Evolutionary conservation across 2,329 filamentous ascomycete species (phyloP).

Genomic region (Alternaria arborescens): DNA sequence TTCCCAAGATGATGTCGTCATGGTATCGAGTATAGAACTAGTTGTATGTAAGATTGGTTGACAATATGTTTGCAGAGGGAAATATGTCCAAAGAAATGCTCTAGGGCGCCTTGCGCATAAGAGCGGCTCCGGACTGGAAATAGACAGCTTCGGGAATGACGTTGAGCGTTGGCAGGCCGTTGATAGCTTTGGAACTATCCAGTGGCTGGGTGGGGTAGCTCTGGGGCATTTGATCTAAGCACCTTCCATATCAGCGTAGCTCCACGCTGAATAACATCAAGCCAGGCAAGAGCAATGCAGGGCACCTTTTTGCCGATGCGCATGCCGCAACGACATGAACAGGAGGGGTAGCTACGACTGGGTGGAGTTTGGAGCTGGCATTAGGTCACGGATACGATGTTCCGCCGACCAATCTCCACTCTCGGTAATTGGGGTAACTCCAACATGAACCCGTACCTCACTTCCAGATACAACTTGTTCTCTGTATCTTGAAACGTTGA

Average conservation of each 20-base stretch:
- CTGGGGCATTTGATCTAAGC: neutral
- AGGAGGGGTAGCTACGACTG: neutral
- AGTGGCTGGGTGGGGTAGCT: slow-evolving; percentile 10
- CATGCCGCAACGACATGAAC: neutral
- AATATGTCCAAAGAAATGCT: neutral
- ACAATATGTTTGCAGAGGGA: neutral
- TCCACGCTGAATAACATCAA: neutral
- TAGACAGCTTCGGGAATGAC: neutral
- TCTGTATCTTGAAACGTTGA: neutral
- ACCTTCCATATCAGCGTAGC: slow-evolving; percentile 8
- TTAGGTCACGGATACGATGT: neutral
- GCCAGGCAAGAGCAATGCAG: neutral
- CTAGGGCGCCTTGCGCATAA: neutral
- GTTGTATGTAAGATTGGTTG: too few relatives aligned
- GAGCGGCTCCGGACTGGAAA: neutral
- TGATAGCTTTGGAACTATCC: slow-evolving; percentile 6
- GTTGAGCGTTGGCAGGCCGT: neutral
- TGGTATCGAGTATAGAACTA: slow-evolving; percentile 16
- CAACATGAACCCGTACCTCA: neutral
- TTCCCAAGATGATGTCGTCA: slow-evolving; percentile 56
- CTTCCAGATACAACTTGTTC: neutral
- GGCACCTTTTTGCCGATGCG: neutral
- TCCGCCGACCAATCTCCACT: neutral
- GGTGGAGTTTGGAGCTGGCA: neutral
- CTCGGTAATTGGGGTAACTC: neutral